Evolutionary conservation across 83 land plant genomes (phyloP).

Genomic region (Picea abies): DNA sequence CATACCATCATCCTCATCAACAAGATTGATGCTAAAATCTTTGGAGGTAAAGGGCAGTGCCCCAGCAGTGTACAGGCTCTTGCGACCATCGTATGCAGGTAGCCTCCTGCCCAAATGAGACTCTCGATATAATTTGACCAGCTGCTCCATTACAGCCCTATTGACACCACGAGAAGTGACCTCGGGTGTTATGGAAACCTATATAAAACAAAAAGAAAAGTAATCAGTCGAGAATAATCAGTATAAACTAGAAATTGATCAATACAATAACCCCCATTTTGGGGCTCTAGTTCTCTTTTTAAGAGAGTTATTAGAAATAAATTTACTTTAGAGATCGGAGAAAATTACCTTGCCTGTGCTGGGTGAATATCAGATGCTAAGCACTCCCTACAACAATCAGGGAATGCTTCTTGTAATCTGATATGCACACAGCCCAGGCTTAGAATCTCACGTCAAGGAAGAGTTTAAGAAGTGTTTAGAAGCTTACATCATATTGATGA

Average conservation of each 20-base stretch:
- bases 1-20: constrained; percentile 76
- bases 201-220: background rate
- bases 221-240: background rate
- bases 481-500: constrained; percentile 91
- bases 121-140: constrained; percentile 62
- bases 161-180: constrained; percentile 76
- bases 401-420: background rate
- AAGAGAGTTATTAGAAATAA: background rate
- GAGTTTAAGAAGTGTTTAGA: background rate
- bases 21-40: constrained; percentile 64
- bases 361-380: background rate
- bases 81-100: constrained; percentile 92
- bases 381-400: background rate
- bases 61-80: constrained; percentile 88
- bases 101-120: constrained; percentile 73
- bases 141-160: constrained; percentile 75
- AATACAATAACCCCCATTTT: background rate
- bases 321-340: background rate
- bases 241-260: background rate
- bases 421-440: background rate
- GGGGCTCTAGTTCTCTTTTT: too few species aligned
- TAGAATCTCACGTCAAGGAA: background rate
- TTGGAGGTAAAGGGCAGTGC: constrained; percentile 68
- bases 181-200: constrained; percentile 89
- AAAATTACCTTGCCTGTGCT: background rate